Conservation (phyloP, 805 yeast species). For the Metschnikowia kunwiensis region DNA sequence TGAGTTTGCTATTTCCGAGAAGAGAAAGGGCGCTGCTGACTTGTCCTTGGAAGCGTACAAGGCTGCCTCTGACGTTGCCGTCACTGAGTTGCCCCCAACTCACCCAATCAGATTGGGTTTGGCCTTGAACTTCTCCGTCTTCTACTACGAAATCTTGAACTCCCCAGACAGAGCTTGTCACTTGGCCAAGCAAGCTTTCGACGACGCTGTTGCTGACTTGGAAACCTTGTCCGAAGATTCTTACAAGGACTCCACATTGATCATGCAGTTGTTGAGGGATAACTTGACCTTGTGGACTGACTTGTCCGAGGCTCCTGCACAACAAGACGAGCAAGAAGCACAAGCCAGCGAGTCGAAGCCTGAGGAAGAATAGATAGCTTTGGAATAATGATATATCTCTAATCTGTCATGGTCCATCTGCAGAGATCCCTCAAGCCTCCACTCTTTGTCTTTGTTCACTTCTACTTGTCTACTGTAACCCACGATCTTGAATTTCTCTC, state of each 20-base stretch:
- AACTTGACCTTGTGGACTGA: conserved; percentile 98
- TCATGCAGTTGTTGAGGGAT: conserved; percentile 98
- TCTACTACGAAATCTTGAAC: conserved; percentile 96
- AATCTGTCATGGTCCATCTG: conserved; percentile 14
- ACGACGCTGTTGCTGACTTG: conserved; percentile 97
- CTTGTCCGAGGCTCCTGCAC: conserved; percentile 72
- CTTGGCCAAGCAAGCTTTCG: conserved; percentile 98
- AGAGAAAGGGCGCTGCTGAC: conserved; percentile 89
- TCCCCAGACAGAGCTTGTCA: conserved; percentile 99
- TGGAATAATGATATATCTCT: conserved; percentile 12
- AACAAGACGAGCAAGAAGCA: conserved; percentile 33
- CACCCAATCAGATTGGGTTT: conserved; percentile 98
- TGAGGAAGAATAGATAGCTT: conserved; percentile 26
- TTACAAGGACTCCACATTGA: conserved; percentile 96
- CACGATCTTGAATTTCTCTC: conserved; percentile 9
- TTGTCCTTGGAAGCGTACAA: conserved; percentile 91
- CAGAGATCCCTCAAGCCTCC: conserved; percentile 10
- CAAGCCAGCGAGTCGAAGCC: conserved; percentile 23
- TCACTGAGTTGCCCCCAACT: conserved; percentile 95
- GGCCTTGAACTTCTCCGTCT: conserved; percentile 96
- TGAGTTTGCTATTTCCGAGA: conserved; percentile 89
- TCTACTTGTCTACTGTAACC: conserved; percentile 19
- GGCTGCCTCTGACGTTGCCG: conserved; percentile 95
- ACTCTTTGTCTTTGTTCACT: conserved; percentile 17
- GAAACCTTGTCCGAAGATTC: conserved; percentile 97